Conservation (phyloP, 2,329 filamentous ascomycete genomes). For the Ophiostoma triangulosporum region DNA sequence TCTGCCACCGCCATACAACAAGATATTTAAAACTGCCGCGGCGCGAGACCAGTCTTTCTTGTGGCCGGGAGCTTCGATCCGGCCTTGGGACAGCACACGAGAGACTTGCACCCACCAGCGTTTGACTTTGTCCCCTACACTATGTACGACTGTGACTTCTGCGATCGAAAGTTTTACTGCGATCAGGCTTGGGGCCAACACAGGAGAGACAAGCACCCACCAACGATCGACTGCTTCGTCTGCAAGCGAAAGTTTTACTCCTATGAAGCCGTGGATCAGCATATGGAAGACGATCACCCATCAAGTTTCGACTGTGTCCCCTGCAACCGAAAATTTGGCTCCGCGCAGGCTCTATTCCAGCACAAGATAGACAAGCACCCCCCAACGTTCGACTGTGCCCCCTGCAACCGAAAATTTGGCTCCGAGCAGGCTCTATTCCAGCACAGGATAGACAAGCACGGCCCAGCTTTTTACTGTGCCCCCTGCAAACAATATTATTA, state of each 20-base stretch:
- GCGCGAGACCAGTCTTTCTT: too few relatives aligned
- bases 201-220: background rate
- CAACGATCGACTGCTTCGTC: background rate
- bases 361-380: too few relatives aligned
- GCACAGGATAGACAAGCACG: background rate
- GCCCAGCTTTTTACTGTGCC: background rate
- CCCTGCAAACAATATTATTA: background rate
- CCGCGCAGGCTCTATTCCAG: too few relatives aligned
- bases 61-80: too few relatives aligned
- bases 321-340: background rate
- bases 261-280: background rate
- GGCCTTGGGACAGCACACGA: background rate
- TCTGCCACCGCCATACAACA: too few relatives aligned
- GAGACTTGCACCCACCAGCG: too few relatives aligned
- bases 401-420: too few relatives aligned
- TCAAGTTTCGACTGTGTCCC: too few relatives aligned
- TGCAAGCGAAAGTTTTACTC: background rate
- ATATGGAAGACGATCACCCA: background rate
- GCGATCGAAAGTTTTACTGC: background rate
- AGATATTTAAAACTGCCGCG: background rate
- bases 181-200: background rate
- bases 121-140: too few relatives aligned
- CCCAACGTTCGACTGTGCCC: too few relatives aligned
- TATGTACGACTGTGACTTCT: too few relatives aligned
- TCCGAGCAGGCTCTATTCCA: too few relatives aligned